Evolutionary conservation across 805 yeast species (phyloP), one percentile per base, ranked within the genome.

Genomic region (Metschnikowia lochheadii): DNA sequence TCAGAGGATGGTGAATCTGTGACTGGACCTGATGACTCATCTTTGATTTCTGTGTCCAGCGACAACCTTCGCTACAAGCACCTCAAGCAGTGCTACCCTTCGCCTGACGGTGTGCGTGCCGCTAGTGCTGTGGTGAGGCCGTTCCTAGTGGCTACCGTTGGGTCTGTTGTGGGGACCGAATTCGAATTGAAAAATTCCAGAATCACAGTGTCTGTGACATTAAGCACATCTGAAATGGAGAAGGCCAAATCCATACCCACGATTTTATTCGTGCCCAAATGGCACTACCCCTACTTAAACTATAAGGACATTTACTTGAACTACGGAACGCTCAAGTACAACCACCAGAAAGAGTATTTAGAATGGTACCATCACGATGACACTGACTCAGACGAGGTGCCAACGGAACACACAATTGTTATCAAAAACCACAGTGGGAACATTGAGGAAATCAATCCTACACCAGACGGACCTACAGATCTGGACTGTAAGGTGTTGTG

Each of bases 41-140:
- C 56, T 3, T 44, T 56, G 34, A 54, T 56, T 26, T 52, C 56
- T 2, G 49, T 50, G 2, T 42, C 56, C 14, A 31, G 55, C 14
- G 55, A 50, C 10, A 55, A 52, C 18, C 48, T 56, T 29, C 59
- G 59, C 20, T 56, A 56, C 46, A 60, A 61, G 39, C 73, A 69
- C 53, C 59, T 56, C 44, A 62, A 61, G 45, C 67, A 64, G 34
- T 72, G 75, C 50, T 71, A 64, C 46, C 73, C 76, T 1, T 62
- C 73, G 4, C 76, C 76, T 1, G 77, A 77, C 46, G 97, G 97
- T 1, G 77, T 85, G 1, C 73, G 97, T 37, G 96, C 94, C 0
- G 75, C 80, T 1, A 80, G 78, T 46, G 89, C 97, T 0, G 79
- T 87, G 0, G 68, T 88, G 26, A 75, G 99, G 43, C 97, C 98